Evolutionary conservation across 805 yeast genomes (phyloP).

Genomic region (Danielia reshetovae): DNA sequence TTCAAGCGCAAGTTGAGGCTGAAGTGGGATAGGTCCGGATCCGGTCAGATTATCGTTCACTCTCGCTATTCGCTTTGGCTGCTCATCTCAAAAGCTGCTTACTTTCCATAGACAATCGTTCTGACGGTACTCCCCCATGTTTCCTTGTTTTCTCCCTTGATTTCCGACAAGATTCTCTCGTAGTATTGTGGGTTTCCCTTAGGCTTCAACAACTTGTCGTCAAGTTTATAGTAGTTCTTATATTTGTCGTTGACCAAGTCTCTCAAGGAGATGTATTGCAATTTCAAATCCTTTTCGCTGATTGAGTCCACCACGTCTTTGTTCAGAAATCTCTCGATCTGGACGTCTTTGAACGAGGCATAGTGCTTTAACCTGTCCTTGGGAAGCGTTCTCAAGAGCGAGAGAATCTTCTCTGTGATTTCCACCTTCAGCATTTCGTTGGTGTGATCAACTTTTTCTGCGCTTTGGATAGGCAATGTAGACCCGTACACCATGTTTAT

Average conservation of each 20-base stretch:
- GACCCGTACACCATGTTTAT: slow-evolving; percentile 4
- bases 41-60: no score
- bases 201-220: slow-evolving; percentile 68
- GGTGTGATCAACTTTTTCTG: neutral
- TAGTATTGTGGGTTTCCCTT: slow-evolving; percentile 83
- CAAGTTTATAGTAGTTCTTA: slow-evolving; percentile 57
- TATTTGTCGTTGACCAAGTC: slow-evolving; percentile 59
- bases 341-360: slow-evolving; percentile 66
- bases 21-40: no score
- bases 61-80: no score
- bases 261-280: slow-evolving; percentile 58
- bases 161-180: slow-evolving; percentile 62
- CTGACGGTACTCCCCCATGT: slow-evolving; percentile 60
- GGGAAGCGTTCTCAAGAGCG: slow-evolving; percentile 59
- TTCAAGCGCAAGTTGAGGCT: no score
- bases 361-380: slow-evolving; percentile 64
- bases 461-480: neutral
- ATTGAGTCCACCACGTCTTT: slow-evolving; percentile 32
- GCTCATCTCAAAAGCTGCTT: no score
- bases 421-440: slow-evolving; percentile 29
- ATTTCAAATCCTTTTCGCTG: slow-evolving; percentile 48
- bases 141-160: slow-evolving; percentile 69
- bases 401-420: slow-evolving; percentile 54
- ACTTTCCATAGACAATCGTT: slow-evolving; percentile 75
- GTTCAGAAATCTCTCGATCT: slow-evolving; percentile 42